phyloP scores from a whole-genome alignment of 495 filamentous ascomycete species.

The Penicillium herquei region DNA sequence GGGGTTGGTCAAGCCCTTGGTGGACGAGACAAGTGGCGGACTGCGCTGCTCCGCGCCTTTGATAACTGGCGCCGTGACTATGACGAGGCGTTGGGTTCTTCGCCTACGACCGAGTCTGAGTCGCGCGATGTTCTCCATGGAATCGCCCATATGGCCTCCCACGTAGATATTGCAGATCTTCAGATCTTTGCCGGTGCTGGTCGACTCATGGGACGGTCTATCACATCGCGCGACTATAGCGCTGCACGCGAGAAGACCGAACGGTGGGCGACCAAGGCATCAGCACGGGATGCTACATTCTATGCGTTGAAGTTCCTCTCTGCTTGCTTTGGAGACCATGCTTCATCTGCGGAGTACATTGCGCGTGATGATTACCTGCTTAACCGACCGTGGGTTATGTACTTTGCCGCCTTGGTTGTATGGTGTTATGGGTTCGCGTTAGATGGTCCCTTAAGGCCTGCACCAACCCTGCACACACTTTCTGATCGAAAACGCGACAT shows the following conservation, averaged over 20 bases:
- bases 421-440: slow-evolving; percentile 95
- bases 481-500: slow-evolving; percentile 74
- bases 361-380: slow-evolving; percentile 87
- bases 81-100: slow-evolving; percentile 71
- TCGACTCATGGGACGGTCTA: slow-evolving; percentile 79
- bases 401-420: slow-evolving; percentile 86
- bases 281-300: slow-evolving; percentile 89
- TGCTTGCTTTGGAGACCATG: slow-evolving; percentile 67
- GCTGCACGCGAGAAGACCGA: slow-evolving; percentile 77
- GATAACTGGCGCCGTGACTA: slow-evolving; percentile 95
- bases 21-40: slow-evolving; percentile 89
- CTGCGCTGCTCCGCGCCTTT: slow-evolving; percentile 81
- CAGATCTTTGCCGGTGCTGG: slow-evolving; percentile 91
- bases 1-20: slow-evolving; percentile 78
- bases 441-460: slow-evolving; percentile 67
- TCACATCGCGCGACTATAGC: slow-evolving; percentile 76
- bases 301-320: slow-evolving; percentile 87
- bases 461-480: slow-evolving; percentile 51
- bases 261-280: slow-evolving; percentile 87
- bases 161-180: slow-evolving; percentile 96
- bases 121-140: slow-evolving; percentile 86
- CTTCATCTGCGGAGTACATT: slow-evolving; percentile 56
- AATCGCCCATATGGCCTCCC: slow-evolving; percentile 96
- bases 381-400: slow-evolving; percentile 96
- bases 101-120: slow-evolving; percentile 49